These are phyloP conservation scores for Orbilia brochopaga DNA, from an alignment of 2,329 filamentous ascomycete species.

Conservation along the genomic window DNA sequence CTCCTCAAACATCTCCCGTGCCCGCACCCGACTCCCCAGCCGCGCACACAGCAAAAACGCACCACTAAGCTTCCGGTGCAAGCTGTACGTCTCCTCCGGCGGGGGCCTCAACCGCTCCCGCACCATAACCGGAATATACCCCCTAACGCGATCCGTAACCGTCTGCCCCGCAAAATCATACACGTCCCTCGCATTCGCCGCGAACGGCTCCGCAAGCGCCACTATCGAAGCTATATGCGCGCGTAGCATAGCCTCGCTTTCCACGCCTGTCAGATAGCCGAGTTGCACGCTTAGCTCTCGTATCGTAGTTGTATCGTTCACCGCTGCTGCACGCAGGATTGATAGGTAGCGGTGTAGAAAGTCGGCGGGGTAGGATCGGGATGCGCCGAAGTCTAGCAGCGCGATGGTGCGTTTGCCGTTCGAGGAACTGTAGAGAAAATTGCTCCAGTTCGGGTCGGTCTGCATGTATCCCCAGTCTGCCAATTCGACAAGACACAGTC, in stretches of 20 bases:
- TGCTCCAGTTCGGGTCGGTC: slow-evolving; percentile 99
- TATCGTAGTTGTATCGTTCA: slow-evolving; percentile 69
- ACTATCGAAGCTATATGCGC: slow-evolving; percentile 88
- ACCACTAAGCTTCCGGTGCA: slow-evolving; percentile 93
- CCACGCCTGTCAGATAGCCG: slow-evolving; percentile 90
- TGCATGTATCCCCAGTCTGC: slow-evolving; percentile 98
- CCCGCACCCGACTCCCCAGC: slow-evolving; percentile 80
- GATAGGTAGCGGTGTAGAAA: slow-evolving; percentile 83
- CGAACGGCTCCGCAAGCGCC: slow-evolving; percentile 90
- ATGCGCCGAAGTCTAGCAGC: slow-evolving; percentile 93
- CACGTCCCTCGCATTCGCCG: slow-evolving; percentile 72
- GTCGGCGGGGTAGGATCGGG: slow-evolving; percentile 77
- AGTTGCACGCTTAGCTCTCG: slow-evolving; percentile 73
- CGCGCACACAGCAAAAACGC: slow-evolving; percentile 91
- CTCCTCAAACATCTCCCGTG: slow-evolving; percentile 76
- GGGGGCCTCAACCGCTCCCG: slow-evolving; percentile 85
- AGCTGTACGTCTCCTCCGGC: slow-evolving; percentile 94
- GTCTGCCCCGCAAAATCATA: slow-evolving; percentile 96
- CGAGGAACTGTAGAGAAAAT: slow-evolving; percentile 77
- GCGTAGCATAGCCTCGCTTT: slow-evolving; percentile 83
- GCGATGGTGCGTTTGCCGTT: slow-evolving; percentile 67
- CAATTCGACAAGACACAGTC: slow-evolving; percentile 89
- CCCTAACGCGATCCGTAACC: slow-evolving; percentile 90
- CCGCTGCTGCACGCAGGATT: slow-evolving; percentile 79
- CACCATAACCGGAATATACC: slow-evolving; percentile 90